A percentile compares a stretch with the other conserved stretches of the same genome.
Evolutionary conservation across 345 rosid genomes (phyloP).

Genomic region (Aegle marmelos): DNA sequence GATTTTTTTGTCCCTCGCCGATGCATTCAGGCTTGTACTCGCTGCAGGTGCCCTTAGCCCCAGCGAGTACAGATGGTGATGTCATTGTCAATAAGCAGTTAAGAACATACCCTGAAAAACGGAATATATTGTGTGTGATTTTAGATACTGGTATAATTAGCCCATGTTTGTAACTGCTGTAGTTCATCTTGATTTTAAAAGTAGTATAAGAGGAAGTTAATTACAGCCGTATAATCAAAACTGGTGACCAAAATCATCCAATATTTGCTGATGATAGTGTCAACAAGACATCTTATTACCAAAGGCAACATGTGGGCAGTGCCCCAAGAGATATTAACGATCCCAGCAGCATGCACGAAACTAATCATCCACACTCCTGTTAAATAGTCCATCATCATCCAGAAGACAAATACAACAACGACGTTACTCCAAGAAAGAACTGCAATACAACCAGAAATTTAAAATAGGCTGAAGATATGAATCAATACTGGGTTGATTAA

Average conservation of each 20-base stretch:
- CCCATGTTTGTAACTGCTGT: too few relatives aligned
- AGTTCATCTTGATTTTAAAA: too few relatives aligned
- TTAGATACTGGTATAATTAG: too few relatives aligned
- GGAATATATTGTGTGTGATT: not conserved
- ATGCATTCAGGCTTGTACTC: constrained; percentile 16
- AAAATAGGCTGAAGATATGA: not conserved
- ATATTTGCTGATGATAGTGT: constrained; percentile 11
- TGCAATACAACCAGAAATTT: not conserved
- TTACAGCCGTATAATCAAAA: constrained; percentile 7
- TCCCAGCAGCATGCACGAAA: constrained; percentile 15
- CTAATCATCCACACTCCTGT: constrained; percentile 19
- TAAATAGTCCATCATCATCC: constrained; percentile 24
- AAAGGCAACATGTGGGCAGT: constrained; percentile 1
- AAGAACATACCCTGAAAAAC: constrained; percentile 14
- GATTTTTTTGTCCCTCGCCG: constrained; percentile 13
- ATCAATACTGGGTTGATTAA: not conserved
- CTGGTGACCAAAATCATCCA: constrained; percentile 13
- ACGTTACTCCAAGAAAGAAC: constrained; percentile 5
- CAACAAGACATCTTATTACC: constrained; percentile 3
- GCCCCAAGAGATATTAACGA: constrained; percentile 18
- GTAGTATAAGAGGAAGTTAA: not conserved
- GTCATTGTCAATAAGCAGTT: constrained; percentile 17
- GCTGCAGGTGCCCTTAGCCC: constrained; percentile 6
- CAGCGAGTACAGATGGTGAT: constrained; percentile 1
- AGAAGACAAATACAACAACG: constrained; percentile 1